phyloP scores from a whole-genome alignment of 768 basidiomycete genomes.

The Lactarius tabidus region DNA sequence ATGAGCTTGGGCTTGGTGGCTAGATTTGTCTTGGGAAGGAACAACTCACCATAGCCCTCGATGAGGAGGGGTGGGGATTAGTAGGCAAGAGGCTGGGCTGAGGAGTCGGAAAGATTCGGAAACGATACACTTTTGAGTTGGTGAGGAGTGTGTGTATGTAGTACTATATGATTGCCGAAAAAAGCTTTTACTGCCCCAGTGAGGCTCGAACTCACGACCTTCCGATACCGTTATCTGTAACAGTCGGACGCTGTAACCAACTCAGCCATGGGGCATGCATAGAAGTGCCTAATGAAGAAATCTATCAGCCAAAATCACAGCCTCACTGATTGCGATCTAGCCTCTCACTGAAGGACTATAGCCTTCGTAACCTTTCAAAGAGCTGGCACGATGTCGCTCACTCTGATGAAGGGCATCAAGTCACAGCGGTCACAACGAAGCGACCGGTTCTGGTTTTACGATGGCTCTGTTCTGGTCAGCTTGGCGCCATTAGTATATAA shows the following conservation, averaged over 20 bases:
- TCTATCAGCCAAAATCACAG: neutral
- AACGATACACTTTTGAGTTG: neutral
- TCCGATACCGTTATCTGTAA: conserved; percentile 37
- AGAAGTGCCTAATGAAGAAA: neutral
- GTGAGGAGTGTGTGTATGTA: neutral
- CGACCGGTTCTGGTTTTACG: conserved; percentile 50
- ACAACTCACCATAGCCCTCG: neutral
- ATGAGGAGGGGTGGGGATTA: neutral
- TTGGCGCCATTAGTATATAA: conserved; percentile 48
- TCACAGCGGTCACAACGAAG: conserved; percentile 1
- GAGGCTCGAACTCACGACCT: conserved; percentile 54
- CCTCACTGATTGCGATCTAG: neutral
- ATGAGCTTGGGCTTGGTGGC: neutral
- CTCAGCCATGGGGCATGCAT: conserved; percentile 48
- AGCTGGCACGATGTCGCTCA: neutral
- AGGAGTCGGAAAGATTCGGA: neutral
- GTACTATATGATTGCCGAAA: neutral
- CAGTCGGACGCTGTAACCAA: conserved; percentile 50
- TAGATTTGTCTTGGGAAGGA: neutral
- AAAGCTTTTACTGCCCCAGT: conserved; percentile 41
- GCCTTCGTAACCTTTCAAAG: neutral
- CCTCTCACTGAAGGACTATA: no score
- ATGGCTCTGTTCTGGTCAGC: conserved; percentile 55
- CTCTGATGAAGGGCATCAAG: conserved; percentile 4
- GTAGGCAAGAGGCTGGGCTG: neutral